Base-by-base conservation (phyloP, 805 yeast genomes). In the Spathaspora boniae region DNA sequence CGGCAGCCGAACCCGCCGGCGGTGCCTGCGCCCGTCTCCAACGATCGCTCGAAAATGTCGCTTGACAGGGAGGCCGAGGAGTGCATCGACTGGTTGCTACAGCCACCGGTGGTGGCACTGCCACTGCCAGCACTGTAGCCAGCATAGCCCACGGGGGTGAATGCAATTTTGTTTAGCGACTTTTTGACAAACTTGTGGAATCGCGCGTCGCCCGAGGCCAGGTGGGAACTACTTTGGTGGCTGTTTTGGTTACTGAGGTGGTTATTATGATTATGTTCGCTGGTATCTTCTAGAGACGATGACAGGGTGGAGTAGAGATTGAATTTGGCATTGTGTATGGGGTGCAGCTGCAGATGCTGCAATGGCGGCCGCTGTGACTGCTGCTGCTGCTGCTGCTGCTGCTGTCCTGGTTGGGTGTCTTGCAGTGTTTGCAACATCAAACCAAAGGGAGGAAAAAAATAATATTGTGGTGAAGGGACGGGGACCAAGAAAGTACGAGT, bases 1-100 rank as follows among this genome's bases (percentile, higher is more conserved):
- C 20, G 14, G 20, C 38, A 26, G 28, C 16, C 22, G 18, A 26
- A 19, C 6, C 26, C 19, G 8, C n/a, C 16, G 15, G 26, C 24
- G 8, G 38, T 18, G 9, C 23, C 15, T 14, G n/a, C 9, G 4
- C 16, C 12, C 21, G n/a, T 35, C 26, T 35, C 38, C 20, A 40
- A 29, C 6, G 36, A 27, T 31, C 50, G 22, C 34, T 45, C 50
- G 31, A 45, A 45, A 6, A 45, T 45, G 27, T 43, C 46, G 20
- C 42, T 32, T 7, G 39, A 26, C 2, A 39, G 22, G 4, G 38
- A 23, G 11, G 33, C 15, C 14, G 35, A 8, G 8, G 37, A 27
- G 16, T 16, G 16, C 11, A 30, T 30, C 21, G 38, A 29, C 14
- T 22, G 15, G 21, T 12, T 34, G 21, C 21, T 34, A 14, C 33